These are phyloP conservation scores for Phytophthora podocarpi DNA, from an alignment of 352 stramenopile species.

Conservation along the genomic window DNA sequence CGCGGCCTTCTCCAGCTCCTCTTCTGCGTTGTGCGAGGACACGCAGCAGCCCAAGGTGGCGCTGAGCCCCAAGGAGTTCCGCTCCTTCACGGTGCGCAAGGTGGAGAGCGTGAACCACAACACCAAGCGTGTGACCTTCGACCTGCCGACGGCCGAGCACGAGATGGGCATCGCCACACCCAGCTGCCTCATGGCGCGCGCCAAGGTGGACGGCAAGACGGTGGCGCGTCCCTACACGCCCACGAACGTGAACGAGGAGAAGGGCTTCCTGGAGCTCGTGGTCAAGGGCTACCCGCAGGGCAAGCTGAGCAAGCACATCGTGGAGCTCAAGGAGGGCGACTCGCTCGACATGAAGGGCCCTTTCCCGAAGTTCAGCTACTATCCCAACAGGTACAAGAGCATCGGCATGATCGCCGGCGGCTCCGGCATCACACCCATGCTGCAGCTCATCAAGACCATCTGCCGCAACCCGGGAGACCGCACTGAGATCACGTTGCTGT, in stretches of 20 bases:
- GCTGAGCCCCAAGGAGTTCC: constrained; percentile 69
- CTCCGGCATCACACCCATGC: constrained; percentile 91
- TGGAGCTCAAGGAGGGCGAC: constrained; percentile 84
- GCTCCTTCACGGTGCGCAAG: constrained; percentile 74
- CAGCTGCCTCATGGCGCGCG: constrained; percentile 69
- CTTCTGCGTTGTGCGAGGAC: constrained; percentile 28
- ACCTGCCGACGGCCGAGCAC: constrained; percentile 57
- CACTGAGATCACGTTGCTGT: constrained; percentile 88
- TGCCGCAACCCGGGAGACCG: constrained; percentile 82
- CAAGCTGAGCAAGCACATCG: constrained; percentile 87
- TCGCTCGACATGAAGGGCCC: constrained; percentile 91
- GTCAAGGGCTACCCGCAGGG: constrained; percentile 91
- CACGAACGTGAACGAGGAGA: constrained; percentile 83
- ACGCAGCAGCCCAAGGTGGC: constrained; percentile 46
- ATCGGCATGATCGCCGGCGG: constrained; percentile 91
- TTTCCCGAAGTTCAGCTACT: constrained; percentile 87
- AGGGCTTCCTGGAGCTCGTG: constrained; percentile 85
- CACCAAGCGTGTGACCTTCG: constrained; percentile 82
- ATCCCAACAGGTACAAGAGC: constrained; percentile 88
- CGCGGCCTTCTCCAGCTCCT: constrained; percentile 29
- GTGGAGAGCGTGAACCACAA: constrained; percentile 77
- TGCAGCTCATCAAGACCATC: constrained; percentile 87
- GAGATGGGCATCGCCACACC: constrained; percentile 69
- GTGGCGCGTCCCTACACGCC: constrained; percentile 90
- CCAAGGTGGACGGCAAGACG: constrained; percentile 74